Conservation (phyloP, 2,329 filamentous ascomycete genomes). For the Didymella sp. region DNA sequence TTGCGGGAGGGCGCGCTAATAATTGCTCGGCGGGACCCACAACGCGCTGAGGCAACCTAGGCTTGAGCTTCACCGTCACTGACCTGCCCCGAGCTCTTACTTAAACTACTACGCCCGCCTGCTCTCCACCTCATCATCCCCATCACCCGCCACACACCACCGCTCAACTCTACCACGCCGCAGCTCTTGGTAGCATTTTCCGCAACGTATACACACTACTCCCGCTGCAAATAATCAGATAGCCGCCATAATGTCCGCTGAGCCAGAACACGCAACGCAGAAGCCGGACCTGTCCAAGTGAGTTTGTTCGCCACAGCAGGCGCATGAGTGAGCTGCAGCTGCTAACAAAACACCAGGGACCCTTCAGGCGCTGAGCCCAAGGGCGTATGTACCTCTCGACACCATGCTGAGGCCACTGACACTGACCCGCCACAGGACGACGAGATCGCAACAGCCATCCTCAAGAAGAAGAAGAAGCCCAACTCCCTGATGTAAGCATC, state of each 20-base stretch:
- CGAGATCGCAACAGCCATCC: conserved; percentile 91
- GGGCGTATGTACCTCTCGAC: conserved; percentile 63
- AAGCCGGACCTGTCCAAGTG: conserved; percentile 59
- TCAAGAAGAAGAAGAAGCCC: conserved; percentile 99
- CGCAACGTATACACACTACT: conserved; percentile 16
- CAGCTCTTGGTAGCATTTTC: conserved; percentile 24
- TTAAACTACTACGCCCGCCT: conserved; percentile 45
- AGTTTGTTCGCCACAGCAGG: conserved; percentile 30
- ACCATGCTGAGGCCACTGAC: conserved; percentile 20
- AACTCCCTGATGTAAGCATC: conserved; percentile 90
- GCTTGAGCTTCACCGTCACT: conserved; percentile 42
- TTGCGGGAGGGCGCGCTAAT: conserved; percentile 32
- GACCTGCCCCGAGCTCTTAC: conserved; percentile 40
- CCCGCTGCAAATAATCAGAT: conserved; percentile 29
- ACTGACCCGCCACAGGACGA: conserved; percentile 69
- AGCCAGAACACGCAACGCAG: conserved; percentile 57
- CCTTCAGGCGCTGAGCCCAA: conserved; percentile 87
- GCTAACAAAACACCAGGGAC: conserved; percentile 69
- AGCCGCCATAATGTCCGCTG: conserved; percentile 56
- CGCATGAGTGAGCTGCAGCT: conserved; percentile 19
- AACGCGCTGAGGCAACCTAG: conserved; percentile 28
- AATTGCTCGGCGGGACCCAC: conserved; percentile 26
- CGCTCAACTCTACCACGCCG: conserved; percentile 26
- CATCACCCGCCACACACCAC: conserved; percentile 33
- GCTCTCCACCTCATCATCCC: conserved; percentile 38